Percentiles rank a stretch among this genome's conserved stretches.
Conservation (phyloP, 148 eudicot genomes). For the Linanthus parryae region DNA sequence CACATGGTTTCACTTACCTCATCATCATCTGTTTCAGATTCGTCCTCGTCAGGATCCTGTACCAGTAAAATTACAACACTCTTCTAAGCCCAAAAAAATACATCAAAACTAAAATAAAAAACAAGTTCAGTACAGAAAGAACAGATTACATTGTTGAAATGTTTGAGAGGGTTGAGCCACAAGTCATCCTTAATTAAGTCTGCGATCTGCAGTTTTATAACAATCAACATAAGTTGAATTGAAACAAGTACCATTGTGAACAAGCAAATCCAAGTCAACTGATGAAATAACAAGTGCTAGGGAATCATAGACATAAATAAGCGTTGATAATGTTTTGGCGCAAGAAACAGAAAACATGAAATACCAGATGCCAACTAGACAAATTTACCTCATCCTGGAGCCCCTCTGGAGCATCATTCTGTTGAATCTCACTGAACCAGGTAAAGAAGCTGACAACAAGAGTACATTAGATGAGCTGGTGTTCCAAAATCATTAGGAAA, state of each 20-base stretch:
- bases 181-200: conserved; percentile 91
- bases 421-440: conserved; percentile 67
- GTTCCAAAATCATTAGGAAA: too few species aligned
- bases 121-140: neutral
- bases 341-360: neutral
- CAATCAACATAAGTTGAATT: neutral
- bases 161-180: conserved; percentile 70
- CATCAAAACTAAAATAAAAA: neutral
- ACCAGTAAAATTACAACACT: conserved; percentile 9
- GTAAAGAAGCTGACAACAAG: conserved; percentile 57
- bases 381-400: conserved; percentile 62
- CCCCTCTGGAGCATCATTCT: conserved; percentile 49
- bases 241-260: conserved; percentile 3
- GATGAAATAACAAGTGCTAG: neutral
- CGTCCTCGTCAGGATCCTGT: conserved; percentile 82
- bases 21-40: conserved; percentile 46
- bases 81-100: neutral
- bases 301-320: neutral
- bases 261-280: neutral
- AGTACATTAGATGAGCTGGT: neutral
- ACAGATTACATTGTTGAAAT: conserved; percentile 34
- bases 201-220: conserved; percentile 55
- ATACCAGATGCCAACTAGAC: neutral
- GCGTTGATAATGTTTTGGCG: neutral
- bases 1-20: too few species aligned